Evolutionary conservation across 139 green algal genomes (phyloP).

Genomic region (Edaphochlamys debaryana): DNA sequence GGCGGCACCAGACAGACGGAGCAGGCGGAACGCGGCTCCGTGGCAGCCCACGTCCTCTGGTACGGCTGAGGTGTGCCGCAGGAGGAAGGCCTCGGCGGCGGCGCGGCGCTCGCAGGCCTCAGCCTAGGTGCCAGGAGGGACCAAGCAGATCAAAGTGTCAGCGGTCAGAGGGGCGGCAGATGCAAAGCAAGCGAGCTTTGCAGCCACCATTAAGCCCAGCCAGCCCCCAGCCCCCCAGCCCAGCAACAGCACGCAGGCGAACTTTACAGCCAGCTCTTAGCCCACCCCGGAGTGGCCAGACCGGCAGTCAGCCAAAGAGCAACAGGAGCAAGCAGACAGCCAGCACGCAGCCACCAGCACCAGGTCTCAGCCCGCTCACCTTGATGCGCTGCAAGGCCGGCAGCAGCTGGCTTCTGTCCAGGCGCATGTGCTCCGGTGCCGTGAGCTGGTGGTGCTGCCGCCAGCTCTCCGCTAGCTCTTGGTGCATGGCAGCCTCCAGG

Average conservation of each 20-base stretch:
- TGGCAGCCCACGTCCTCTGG: background rate
- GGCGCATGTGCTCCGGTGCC: background rate
- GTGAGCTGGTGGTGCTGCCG: slow-evolving; percentile 10
- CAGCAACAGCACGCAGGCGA: too few species aligned
- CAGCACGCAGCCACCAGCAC: too few species aligned
- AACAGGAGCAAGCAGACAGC: background rate
- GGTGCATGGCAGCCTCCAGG: slow-evolving; percentile 46
- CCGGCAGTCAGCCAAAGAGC: too few species aligned
- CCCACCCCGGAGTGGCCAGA: too few species aligned
- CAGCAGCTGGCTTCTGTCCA: background rate
- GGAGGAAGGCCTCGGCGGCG: slow-evolving; percentile 29
- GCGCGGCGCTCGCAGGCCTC: background rate
- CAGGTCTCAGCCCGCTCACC: background rate
- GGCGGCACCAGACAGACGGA: background rate
- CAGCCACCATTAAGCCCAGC: too few species aligned
- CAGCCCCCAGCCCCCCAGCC: too few species aligned
- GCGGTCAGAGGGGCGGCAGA: too few species aligned
- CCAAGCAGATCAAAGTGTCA: too few species aligned
- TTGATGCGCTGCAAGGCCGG: background rate
- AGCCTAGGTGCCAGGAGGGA: background rate
- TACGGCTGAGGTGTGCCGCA: slow-evolving; percentile 1
- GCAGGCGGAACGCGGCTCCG: slow-evolving; percentile 31
- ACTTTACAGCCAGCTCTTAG: too few species aligned
- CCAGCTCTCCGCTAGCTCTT: slow-evolving; percentile 56
- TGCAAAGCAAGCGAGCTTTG: too few species aligned